Conservation (phyloP, 805 yeast species). For the Torulaspora quercuum region DNA sequence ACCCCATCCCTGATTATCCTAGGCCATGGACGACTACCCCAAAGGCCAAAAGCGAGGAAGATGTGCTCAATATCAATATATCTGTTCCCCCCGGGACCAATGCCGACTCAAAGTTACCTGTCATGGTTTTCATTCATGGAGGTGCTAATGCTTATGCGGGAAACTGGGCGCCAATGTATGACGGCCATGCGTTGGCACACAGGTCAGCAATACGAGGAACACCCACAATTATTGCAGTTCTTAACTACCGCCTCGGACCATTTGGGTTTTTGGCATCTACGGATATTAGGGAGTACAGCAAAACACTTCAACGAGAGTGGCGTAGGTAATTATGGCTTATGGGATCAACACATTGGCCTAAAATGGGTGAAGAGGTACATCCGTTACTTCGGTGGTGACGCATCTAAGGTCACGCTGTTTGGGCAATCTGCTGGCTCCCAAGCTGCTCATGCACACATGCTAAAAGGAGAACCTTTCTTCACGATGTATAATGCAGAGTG, state of each 20-base stretch:
- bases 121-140: not conserved
- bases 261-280: not conserved
- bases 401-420: not conserved
- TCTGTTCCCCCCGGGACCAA: not conserved
- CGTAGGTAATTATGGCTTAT: not conserved
- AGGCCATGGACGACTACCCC: conserved; percentile 1
- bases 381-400: not conserved
- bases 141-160: conserved; percentile 1
- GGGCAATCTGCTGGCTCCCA: conserved; percentile 1
- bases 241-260: not conserved
- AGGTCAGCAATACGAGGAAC: not conserved
- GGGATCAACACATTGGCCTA: not conserved
- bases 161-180: conserved; percentile 1
- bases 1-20: not conserved
- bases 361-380: not conserved
- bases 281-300: not conserved
- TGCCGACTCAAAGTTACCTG: not conserved
- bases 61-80: not conserved
- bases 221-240: not conserved
- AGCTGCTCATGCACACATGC: not conserved
- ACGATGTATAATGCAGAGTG: not conserved
- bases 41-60: not conserved
- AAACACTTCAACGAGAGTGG: not conserved
- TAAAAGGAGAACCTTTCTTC: not conserved
- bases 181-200: not conserved